phyloP scores from a whole-genome alignment of 2,329 filamentous ascomycete species.

The Aspergillus tubingensis region DNA sequence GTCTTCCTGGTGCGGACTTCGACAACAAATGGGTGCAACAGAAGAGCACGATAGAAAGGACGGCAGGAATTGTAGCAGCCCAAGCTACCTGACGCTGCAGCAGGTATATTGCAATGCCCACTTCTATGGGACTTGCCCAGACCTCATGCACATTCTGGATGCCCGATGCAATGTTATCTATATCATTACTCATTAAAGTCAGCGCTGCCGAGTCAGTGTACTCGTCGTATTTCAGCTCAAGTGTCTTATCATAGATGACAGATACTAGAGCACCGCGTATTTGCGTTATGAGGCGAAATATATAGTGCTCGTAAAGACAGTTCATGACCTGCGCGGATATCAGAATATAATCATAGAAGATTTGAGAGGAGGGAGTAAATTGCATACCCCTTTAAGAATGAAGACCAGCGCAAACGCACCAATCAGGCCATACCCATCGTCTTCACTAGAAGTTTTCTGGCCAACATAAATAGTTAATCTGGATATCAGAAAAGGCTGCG shows the following conservation, averaged over 20 bases:
- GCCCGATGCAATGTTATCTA: constrained; percentile 35
- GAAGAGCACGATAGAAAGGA: neutral
- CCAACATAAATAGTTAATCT: neutral
- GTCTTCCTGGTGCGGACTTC: neutral
- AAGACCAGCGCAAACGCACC: constrained; percentile 1
- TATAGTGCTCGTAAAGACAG: constrained; percentile 3
- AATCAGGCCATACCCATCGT: neutral
- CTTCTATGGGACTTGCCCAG: constrained; percentile 11
- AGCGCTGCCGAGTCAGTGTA: constrained; percentile 43
- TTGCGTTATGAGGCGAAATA: neutral
- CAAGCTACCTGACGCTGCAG: neutral
- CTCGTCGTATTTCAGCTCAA: constrained; percentile 33
- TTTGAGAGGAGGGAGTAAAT: neutral
- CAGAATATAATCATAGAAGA: no score
- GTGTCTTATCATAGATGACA: constrained; percentile 52
- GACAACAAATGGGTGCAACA: neutral
- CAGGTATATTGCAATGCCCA: neutral
- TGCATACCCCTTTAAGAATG: neutral
- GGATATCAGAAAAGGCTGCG: constrained; percentile 5
- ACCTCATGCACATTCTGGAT: constrained; percentile 22
- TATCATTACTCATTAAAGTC: constrained; percentile 52
- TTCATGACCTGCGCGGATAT: neutral
- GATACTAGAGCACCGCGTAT: constrained; percentile 44
- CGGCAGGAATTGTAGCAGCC: neutral
- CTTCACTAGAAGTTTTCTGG: neutral